Conservation (phyloP, 495 filamentous ascomycete genomes). For the Rhizodiscina lignyota region DNA sequence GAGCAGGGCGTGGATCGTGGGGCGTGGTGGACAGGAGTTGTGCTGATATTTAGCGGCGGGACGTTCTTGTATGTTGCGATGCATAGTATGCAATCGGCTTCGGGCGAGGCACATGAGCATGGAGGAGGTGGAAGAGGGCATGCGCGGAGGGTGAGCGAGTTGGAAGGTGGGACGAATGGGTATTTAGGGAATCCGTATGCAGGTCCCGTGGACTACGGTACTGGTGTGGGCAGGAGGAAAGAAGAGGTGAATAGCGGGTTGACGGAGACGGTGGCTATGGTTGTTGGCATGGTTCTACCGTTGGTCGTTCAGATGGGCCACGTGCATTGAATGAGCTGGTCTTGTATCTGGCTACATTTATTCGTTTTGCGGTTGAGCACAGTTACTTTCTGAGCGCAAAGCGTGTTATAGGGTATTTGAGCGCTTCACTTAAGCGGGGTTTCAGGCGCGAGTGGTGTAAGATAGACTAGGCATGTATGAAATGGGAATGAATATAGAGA, state of each 20-base stretch:
- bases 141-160: not conserved
- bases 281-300: slow-evolving; percentile 81
- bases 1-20: slow-evolving; percentile 29
- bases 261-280: slow-evolving; percentile 53
- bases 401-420: too few relatives aligned
- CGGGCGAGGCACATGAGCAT: slow-evolving; percentile 26
- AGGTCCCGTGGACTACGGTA: not conserved
- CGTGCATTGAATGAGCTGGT: too few relatives aligned
- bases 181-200: slow-evolving; percentile 7
- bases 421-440: too few relatives aligned
- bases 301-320: slow-evolving; percentile 83
- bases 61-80: slow-evolving; percentile 93
- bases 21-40: slow-evolving; percentile 81
- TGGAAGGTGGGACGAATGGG: slow-evolving; percentile 8
- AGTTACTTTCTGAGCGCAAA: too few relatives aligned
- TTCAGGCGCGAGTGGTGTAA: too few relatives aligned
- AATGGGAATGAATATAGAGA: too few relatives aligned
- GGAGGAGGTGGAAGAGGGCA: slow-evolving; percentile 52
- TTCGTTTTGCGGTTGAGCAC: too few relatives aligned
- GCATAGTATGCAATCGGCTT: slow-evolving; percentile 91
- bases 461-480: too few relatives aligned
- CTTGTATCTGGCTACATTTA: too few relatives aligned
- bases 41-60: slow-evolving; percentile 81
- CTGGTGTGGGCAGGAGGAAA: not conserved
- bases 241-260: slow-evolving; percentile 30